Base-by-base conservation (phyloP, 495 filamentous ascomycete genomes). In the Aspergillus leporis region DNA sequence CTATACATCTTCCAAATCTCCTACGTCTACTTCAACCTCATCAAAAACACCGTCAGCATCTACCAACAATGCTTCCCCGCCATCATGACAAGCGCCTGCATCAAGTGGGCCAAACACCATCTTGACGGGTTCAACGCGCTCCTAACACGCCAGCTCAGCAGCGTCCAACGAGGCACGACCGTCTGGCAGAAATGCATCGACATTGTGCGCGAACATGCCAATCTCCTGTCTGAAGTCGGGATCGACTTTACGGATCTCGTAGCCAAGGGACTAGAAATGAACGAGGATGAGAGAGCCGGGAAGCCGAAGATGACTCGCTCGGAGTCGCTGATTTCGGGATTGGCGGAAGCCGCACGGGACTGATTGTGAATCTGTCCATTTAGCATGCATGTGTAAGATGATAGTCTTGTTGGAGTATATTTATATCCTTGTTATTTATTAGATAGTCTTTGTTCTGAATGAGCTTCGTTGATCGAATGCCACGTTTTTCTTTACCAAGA, bases 1-100 rank as follows among this genome's bases (percentile, higher is more conserved):
- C 83, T 90, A 9, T 97, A 99, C 73, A 92, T 98, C 66, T 96
- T 89, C 77, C 89, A 96, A 69, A 82, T 99, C n/a, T 93, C 94
- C 4, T 96, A 89, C 61, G 92, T 97, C 52, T 96, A 96, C 72
- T 99, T 99, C 78, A 90, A 87, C 28, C 83, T 97, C 61, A 95
- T 97, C 70, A 85, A 87, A 53, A 96, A 97, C 70, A 97, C 93
- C 6, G 86, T 96, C 60, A 83, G 80, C 66, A 90, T 90, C 65
- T 97, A 93, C 69, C 90, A 96, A 68, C 81, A 85, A 60, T 96
- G 92, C 68, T 99, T 98, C 70, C 89, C 93, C 4, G 80, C 88
- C 21, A 74, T 85, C 21, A 89, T 94, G 81, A 92, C 90, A 78
- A 94, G 90, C 63, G 91, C 92, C 4, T 92, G 91, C 64, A 93